These are phyloP conservation scores for Boletus austroedulis DNA, from an alignment of 1,284 basidiomycete species.

Conservation along the genomic window DNA sequence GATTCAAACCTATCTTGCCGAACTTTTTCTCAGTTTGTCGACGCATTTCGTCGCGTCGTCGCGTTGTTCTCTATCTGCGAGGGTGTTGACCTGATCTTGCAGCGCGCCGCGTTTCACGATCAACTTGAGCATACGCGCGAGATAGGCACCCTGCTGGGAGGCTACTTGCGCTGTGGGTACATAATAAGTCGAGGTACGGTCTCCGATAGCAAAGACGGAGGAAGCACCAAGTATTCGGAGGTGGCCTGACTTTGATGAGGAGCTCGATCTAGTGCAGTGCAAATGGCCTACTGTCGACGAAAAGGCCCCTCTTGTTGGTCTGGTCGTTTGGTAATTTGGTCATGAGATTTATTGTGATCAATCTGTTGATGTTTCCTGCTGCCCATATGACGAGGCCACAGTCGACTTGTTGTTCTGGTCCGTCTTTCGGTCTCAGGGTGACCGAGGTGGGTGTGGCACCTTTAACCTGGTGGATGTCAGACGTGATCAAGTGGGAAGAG, in stretches of 20 bases:
- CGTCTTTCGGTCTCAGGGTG: constrained; percentile 87
- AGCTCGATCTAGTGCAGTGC: neutral
- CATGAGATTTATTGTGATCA: constrained; percentile 86
- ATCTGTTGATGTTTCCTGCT: constrained; percentile 81
- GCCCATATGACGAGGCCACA: constrained; percentile 94
- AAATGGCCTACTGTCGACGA: constrained; percentile 68
- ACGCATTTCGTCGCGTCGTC: constrained; percentile 46
- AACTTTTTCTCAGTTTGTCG: constrained; percentile 59
- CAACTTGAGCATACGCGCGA: constrained; percentile 80
- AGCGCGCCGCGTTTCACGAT: constrained; percentile 77
- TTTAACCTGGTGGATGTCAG: constrained; percentile 39
- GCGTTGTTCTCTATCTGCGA: constrained; percentile 37
- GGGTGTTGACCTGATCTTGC: constrained; percentile 41
- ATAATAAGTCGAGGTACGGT: too few relatives aligned
- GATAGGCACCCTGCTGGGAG: constrained; percentile 89
- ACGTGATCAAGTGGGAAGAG: neutral
- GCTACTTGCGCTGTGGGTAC: constrained; percentile 66
- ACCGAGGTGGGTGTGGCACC: constrained; percentile 82
- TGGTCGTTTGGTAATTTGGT: constrained; percentile 73
- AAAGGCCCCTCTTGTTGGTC: constrained; percentile 83
- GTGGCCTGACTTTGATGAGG: constrained; percentile 44
- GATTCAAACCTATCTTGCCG: constrained; percentile 68
- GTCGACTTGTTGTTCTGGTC: constrained; percentile 79
- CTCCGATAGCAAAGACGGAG: constrained; percentile 34
- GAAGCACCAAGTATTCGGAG: constrained; percentile 66